Evolutionary conservation across 495 filamentous ascomycete species (phyloP), one percentile per base, ranked within the genome.

Genomic region (Daldinia vernicosa): DNA sequence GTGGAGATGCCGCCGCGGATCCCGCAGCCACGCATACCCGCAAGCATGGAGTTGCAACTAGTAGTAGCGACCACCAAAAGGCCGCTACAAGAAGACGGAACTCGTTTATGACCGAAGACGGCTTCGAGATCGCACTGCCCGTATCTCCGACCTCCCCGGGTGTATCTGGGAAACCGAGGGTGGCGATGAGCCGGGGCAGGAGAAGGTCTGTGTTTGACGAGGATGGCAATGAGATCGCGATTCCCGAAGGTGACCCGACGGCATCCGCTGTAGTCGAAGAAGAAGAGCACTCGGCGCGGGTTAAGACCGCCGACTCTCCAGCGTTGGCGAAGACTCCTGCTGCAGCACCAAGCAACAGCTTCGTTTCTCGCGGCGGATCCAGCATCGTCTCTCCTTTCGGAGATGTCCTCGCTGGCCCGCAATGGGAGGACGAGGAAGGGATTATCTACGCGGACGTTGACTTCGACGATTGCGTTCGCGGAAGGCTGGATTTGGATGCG

Each of bases 371-470:
- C 7, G 95, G 94, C 27, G 95, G 95, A 0, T 95, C 91, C 0
- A 91, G 89, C 69, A 94, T 98, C 67, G 82, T 97, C 51, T 89
- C 86, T 6, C 95, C 95, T 0, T 81, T 91, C 32, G 95, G 95
- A 0, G 86, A 94, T 4, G 86, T 94, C 3, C 77, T 97, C 0
- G 88, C 86, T 0, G 93, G 92, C 0, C 95, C 95, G 1, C 80
- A 96, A 56, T 97, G 93, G 93, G 92, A 95, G 60, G 87, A 90
- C 35, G 89, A 94, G 6, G 74, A 81, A 22, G 81, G 82, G 0
- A 67, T 86, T 9, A 73, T 88, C 51, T 81, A 75, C 51, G 80
- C 80, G 0, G 82, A 84, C 26, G 81, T 87, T 4, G 84, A 84
- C 52, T 82, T 86, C 37, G 77, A 86, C 0, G 86, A 88, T 59